Conservation (phyloP, 352 stramenopile genomes). For the Peronospora destructor region DNA sequence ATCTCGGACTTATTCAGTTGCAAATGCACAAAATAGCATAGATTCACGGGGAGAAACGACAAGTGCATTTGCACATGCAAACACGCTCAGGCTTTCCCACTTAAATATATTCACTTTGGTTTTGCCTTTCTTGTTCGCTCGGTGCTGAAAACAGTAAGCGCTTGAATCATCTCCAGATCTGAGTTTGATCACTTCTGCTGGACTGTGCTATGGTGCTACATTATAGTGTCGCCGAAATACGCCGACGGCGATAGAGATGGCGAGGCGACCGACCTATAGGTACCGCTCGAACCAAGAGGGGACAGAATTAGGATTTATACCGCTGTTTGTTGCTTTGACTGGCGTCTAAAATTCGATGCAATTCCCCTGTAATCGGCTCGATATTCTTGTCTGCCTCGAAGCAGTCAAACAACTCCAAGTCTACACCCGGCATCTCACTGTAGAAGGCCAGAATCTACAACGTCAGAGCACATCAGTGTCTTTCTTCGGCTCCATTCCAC, state of each 20-base stretch:
- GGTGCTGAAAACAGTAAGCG: neutral
- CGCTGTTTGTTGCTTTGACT: slow-evolving; percentile 27
- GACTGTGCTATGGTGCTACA: neutral
- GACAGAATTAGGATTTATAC: slow-evolving; percentile 15
- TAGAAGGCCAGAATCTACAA: slow-evolving; percentile 82
- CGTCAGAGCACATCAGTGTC: neutral
- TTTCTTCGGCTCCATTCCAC: neutral
- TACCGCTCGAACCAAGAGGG: neutral
- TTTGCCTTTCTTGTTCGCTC: slow-evolving; percentile 15
- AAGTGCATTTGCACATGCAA: neutral
- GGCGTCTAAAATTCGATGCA: slow-evolving; percentile 62
- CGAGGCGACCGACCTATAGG: no score
- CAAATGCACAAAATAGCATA: slow-evolving; percentile 7
- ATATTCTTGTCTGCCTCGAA: slow-evolving; percentile 70
- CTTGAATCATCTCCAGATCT: neutral
- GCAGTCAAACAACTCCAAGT: slow-evolving; percentile 77
- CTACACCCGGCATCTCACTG: slow-evolving; percentile 65
- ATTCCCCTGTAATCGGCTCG: slow-evolving; percentile 62
- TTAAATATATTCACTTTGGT: slow-evolving; percentile 59
- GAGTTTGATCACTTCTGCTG: neutral
- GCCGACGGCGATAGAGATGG: no score
- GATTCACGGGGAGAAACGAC: slow-evolving; percentile 10
- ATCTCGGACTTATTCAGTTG: slow-evolving; percentile 2
- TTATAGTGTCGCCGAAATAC: neutral
- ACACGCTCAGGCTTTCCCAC: slow-evolving; percentile 10